These are phyloP conservation scores for Graphiopsis chlorocephala DNA, from an alignment of 2,329 filamentous ascomycete species.

Conservation along the genomic window DNA sequence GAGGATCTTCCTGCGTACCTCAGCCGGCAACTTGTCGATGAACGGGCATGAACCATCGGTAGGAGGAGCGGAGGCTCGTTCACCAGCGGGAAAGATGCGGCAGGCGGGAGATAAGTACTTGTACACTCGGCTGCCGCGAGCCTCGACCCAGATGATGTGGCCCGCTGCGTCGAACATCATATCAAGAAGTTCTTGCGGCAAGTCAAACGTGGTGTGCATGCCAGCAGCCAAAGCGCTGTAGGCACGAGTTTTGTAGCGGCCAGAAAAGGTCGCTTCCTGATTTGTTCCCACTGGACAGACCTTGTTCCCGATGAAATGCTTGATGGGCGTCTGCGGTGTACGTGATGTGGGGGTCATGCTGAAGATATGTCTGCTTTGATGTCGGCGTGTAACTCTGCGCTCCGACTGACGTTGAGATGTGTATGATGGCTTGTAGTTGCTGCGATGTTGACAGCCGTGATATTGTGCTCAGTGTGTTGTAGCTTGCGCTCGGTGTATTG, in stretches of 20 bases:
- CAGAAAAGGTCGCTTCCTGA: neutral
- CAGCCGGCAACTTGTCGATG: slow-evolving; percentile 20
- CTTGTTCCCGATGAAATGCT: neutral
- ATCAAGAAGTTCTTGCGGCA: neutral
- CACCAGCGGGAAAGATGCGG: neutral
- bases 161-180: neutral
- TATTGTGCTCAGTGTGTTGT: neutral
- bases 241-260: neutral
- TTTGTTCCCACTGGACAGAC: neutral
- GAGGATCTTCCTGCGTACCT: slow-evolving; percentile 25
- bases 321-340: neutral
- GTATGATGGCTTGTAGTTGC: neutral
- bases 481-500: neutral
- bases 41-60: slow-evolving; percentile 12
- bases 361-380: neutral
- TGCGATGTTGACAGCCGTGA: neutral
- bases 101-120: neutral
- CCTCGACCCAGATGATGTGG: neutral
- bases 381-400: neutral
- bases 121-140: neutral
- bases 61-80: slow-evolving; percentile 15
- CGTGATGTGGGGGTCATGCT: neutral
- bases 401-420: neutral
- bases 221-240: neutral
- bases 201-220: neutral